Percentiles rank a stretch among this genome's conserved stretches.
These are phyloP conservation scores for Gomphus bonarii DNA, from an alignment of 1,284 basidiomycete genomes.

Conservation along the genomic window DNA sequence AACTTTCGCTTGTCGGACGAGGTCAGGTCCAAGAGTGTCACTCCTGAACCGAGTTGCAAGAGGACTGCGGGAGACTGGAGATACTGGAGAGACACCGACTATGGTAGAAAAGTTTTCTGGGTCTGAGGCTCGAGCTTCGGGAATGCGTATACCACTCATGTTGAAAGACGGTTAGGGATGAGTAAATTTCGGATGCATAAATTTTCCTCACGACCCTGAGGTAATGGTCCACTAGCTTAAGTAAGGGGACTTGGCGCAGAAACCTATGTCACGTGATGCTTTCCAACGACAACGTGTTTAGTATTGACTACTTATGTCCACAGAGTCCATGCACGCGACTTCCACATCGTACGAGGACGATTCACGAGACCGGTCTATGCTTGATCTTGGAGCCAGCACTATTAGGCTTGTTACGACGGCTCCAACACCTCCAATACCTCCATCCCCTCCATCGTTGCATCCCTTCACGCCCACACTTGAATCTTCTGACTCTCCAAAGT, in stretches of 20 bases:
- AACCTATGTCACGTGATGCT: too few species aligned
- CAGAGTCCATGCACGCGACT: too few species aligned
- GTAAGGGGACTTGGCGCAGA: too few species aligned
- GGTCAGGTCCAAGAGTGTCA: slow-evolving; percentile 6
- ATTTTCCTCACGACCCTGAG: too few species aligned
- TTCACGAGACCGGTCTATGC: slow-evolving; percentile 6
- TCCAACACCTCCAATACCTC: slow-evolving; percentile 18
- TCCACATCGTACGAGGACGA: too few species aligned
- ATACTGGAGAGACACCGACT: slow-evolving; percentile 9
- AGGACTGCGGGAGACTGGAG: slow-evolving; percentile 3
- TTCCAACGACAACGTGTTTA: too few species aligned
- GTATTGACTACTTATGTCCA: too few species aligned
- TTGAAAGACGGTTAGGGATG: neutral
- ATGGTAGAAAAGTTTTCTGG: neutral
- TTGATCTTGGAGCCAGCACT: slow-evolving; percentile 7
- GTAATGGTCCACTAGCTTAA: too few species aligned
- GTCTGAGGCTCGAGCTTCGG: neutral
- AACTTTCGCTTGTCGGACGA: slow-evolving; percentile 48
- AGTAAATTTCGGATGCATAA: neutral
- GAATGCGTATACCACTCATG: slow-evolving; percentile 7
- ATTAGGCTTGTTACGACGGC: slow-evolving; percentile 5
- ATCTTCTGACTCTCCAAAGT: neutral
- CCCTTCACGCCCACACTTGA: slow-evolving; percentile 14
- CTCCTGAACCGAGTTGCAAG: neutral
- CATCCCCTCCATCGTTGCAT: slow-evolving; percentile 21